Evolutionary conservation across 768 basidiomycete species (phyloP).

Genomic region (Lyophyllum shimeji): DNA sequence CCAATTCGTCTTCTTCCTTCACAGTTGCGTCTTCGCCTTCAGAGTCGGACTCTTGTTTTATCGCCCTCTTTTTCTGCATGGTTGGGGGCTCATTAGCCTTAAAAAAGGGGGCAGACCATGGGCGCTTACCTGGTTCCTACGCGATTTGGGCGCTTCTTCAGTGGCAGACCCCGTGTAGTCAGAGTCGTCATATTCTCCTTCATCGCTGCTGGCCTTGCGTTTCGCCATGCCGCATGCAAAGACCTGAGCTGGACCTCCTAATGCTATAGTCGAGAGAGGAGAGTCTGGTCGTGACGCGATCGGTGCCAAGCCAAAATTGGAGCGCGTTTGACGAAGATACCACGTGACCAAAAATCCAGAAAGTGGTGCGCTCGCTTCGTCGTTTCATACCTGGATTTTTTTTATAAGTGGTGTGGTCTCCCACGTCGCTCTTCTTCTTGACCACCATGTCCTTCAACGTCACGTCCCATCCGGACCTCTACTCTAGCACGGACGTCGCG

Average conservation of each 20-base stretch:
- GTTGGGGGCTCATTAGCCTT: not conserved
- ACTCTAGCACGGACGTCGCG: constrained; percentile 57
- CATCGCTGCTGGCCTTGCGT: constrained; percentile 20
- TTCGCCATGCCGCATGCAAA: constrained; percentile 23
- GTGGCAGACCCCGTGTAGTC: not conserved
- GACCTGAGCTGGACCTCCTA: no score
- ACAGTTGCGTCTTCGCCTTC: constrained; percentile 15
- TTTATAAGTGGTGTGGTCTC: constrained; percentile 9
- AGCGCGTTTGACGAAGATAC: not conserved
- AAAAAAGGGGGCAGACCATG: not conserved
- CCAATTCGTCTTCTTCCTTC: constrained; percentile 12
- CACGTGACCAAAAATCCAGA: constrained; percentile 15
- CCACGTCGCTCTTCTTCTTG: constrained; percentile 7
- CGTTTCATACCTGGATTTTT: constrained; percentile 3
- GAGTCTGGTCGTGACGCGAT: not conserved
- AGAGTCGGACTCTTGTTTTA: constrained; percentile 15
- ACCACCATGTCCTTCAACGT: constrained; percentile 45
- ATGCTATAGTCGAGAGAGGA: no score
- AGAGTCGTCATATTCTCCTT: constrained; percentile 9
- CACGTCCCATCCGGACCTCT: constrained; percentile 42
- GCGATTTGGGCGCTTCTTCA: constrained; percentile 5
- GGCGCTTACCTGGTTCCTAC: constrained; percentile 9
- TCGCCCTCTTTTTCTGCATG: constrained; percentile 5
- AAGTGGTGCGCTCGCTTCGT: constrained; percentile 15
- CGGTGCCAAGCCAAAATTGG: not conserved